A percentile compares a stretch with the other conserved stretches of the same genome.
Evolutionary conservation across 2,329 filamentous ascomycete species (phyloP).

Genomic region (Colletotrichum tanaceti): DNA sequence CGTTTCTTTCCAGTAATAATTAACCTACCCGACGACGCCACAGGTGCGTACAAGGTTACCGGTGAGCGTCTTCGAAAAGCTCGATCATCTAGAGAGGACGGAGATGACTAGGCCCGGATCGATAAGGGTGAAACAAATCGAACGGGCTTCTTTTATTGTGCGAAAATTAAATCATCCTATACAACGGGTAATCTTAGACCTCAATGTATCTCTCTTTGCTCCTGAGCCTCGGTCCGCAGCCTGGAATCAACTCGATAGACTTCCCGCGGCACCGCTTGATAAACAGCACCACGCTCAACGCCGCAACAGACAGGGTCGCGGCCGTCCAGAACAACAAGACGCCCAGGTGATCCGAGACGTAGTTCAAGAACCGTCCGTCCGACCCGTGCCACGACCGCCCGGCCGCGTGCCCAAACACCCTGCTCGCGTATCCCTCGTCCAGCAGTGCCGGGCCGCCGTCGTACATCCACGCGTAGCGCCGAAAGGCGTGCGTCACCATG

Average conservation of each 20-base stretch:
- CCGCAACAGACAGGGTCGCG: neutral
- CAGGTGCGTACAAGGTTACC: neutral
- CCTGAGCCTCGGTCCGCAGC: neutral
- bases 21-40: neutral
- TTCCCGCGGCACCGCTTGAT: slow-evolving; percentile 13
- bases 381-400: slow-evolving; percentile 45
- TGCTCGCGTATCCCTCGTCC: slow-evolving; percentile 32
- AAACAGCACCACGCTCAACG: neutral
- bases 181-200: no score
- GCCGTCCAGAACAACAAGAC: neutral
- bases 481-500: slow-evolving; percentile 43
- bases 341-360: slow-evolving; percentile 39
- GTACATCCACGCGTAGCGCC: slow-evolving; percentile 40
- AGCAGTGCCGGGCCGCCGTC: slow-evolving; percentile 33
- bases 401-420: slow-evolving; percentile 41
- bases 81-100: neutral
- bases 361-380: slow-evolving; percentile 43
- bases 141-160: neutral
- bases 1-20: neutral
- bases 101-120: no score
- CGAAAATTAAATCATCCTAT: no score
- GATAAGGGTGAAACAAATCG: neutral
- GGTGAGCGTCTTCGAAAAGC: neutral
- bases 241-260: neutral
- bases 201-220: neutral